Evolutionary conservation across 176 grass and related monocot genomes (phyloP), one percentile per base, ranked within the genome.

Genomic region (Hyparrhenia diplandra): DNA sequence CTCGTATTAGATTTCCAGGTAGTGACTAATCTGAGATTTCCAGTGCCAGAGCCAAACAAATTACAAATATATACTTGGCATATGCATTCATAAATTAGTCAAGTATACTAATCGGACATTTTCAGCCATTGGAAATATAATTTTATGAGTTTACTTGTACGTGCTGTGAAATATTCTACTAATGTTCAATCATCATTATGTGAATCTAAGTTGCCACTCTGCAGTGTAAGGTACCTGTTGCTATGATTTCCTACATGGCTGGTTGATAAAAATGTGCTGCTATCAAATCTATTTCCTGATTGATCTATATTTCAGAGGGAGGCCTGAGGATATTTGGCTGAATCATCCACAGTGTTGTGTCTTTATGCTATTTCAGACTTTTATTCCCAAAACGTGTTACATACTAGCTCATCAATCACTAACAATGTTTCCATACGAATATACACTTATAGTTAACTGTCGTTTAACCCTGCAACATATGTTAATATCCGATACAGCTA

Each of bases 171-270:
- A 52, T 59, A 74, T 14, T 60, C 2, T 21, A 69, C 4, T 13
- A 8, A 8, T 39, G 71, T 23, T 5, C 21, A 37, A 21, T 60
- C 17, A 47, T 47, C 70, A 20, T 46, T 46, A 3, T 24, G 75
- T 75, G 16, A 17, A 25, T 65, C 34, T 80, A 73, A 74, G 32
- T 64, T 86, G 69, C 8, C 36, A 68, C 35, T 73, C 35, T n/a
- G 27, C 23, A 46, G 4, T 20, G 2, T 23, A 32, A 39, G 2
- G 4, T 74, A 6, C 71, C 64, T 32, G 55, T 65, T 68, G 2
- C 6, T 6, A 66, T 59, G 13, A 6, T 64, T 71, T 77, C 10
- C n/a, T 64, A 21, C 32, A 71, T 32, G 4, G 20, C 20, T 1
- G 4, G 13, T 85, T 67, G 14, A 77, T 29, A 20, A 17, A 17